Base-by-base conservation (phyloP, 78 protist species). In the Guillardia theta region DNA sequence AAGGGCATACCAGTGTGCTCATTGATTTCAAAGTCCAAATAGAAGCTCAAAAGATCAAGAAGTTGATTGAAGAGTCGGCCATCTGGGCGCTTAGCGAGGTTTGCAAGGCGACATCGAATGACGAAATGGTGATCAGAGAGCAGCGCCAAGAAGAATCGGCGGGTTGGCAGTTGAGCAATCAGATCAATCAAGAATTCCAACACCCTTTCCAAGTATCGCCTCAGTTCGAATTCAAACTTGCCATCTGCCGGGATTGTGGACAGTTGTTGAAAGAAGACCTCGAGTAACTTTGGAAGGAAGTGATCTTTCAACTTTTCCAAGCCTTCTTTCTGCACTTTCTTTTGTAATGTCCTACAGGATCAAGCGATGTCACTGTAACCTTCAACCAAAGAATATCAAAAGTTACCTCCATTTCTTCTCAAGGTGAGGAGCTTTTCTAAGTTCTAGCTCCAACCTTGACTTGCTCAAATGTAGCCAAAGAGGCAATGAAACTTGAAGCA, bases 151-250 rank as follows among this genome's bases (percentile, higher is more conserved):
- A 96, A 44, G 93, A 96, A 97, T 53, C 98, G 95, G 36, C 99
- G 96, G 4, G 99, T 98, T 37, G 99, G 97, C 47, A 98, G 80
- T 93, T 96, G 98, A 22, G 97, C 88, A 46, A 96, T 92, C 48
- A 98, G 92, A 76, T 97, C 98, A 19, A 95, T 93, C 88, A 98
- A 30, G 41, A 97, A 12, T 53, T 95, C 97, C 30, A 96, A 53
- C 0, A 33, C 88, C 37, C 96, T 48, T 70, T 92, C 88, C 27
- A 50, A 4, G 77, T 44, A 90, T 46, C 88, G 33, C 90, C 36
- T 45, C 37, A 5, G 4, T 33, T 45, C 70, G 54, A 58, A 15
- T 41, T 58, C 50, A 54, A 39, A 12, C 37, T 92, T 62, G 88
- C 64, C 41, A 36, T 54, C 22, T 10, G 88, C 48, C 76, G 64